Conservation (phyloP, 2,329 filamentous ascomycete genomes). For the Graphilbum sp. region DNA sequence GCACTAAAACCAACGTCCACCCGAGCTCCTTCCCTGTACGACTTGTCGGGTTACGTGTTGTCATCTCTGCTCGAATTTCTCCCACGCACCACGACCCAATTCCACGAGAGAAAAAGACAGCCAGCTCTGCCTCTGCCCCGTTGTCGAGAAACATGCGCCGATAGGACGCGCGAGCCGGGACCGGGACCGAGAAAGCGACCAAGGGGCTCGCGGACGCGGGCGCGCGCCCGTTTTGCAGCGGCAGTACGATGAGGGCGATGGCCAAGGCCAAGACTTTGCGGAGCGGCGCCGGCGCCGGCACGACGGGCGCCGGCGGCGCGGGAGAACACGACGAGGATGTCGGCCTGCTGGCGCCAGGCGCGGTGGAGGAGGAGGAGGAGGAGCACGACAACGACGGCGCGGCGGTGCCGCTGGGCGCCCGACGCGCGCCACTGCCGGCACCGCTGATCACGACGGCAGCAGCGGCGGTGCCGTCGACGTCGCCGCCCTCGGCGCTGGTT, state of each 20-base stretch:
- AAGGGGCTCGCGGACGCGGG: no score
- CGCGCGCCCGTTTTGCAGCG: no score
- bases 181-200: not conserved
- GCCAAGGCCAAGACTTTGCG: not conserved
- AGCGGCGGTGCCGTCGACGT: not conserved
- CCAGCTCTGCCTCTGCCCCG: not conserved
- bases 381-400: slow-evolving; percentile 1
- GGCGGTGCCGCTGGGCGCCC: slow-evolving; percentile 4
- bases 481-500: slow-evolving; percentile 1
- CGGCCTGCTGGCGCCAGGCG: slow-evolving; percentile 1
- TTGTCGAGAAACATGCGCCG: not conserved
- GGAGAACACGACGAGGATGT: not conserved
- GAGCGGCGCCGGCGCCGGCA: not conserved
- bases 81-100: no score
- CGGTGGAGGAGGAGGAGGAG: slow-evolving; percentile 1
- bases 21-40: no score
- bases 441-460: not conserved
- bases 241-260: no score
- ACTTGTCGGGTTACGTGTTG: no score
- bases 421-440: not conserved
- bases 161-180: not conserved
- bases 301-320: not conserved
- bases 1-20: no score
- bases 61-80: no score
- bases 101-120: no score